Evolutionary conservation across 441 rosid genomes (phyloP).

Genomic region (Gossypium lobatum): DNA sequence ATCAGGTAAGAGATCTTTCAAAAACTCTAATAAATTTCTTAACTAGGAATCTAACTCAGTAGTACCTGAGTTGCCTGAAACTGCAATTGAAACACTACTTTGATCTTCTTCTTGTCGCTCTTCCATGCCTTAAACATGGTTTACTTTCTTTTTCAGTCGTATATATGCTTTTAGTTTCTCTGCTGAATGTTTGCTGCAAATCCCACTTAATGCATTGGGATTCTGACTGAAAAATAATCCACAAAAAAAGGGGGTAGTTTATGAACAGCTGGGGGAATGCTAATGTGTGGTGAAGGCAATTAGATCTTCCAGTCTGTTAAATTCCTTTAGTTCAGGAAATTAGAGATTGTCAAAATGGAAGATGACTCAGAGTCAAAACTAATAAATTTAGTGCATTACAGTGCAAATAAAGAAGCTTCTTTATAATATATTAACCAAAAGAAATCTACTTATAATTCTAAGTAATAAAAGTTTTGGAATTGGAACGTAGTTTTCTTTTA

Average conservation of each 20-base stretch:
- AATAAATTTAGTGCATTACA: conserved; percentile 16
- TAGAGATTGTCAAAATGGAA: conserved; percentile 2
- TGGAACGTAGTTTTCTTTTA: conserved; percentile 27
- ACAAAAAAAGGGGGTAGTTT: conserved; percentile 9
- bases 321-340: conserved; percentile 19
- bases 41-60: conserved; percentile 15
- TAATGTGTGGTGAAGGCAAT: conserved; percentile 16
- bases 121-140: conserved; percentile 94
- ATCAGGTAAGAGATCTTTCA: conserved; percentile 30
- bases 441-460: not conserved
- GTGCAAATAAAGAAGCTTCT: conserved; percentile 22
- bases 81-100: conserved; percentile 78
- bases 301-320: conserved; percentile 32
- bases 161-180: conserved; percentile 16
- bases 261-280: conserved; percentile 14
- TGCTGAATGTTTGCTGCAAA: conserved; percentile 25
- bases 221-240: conserved; percentile 10
- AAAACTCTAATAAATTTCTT: not conserved
- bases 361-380: conserved; percentile 22
- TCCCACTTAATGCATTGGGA: conserved; percentile 21
- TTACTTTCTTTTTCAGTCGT: conserved; percentile 2
- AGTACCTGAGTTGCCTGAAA: conserved; percentile 93
- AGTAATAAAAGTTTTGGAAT: conserved; percentile 8
- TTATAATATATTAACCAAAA: conserved; percentile 15
- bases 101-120: conserved; percentile 86